Evolutionary conservation across 345 rosid genomes (phyloP).

Genomic region (Kandelia obovata): DNA sequence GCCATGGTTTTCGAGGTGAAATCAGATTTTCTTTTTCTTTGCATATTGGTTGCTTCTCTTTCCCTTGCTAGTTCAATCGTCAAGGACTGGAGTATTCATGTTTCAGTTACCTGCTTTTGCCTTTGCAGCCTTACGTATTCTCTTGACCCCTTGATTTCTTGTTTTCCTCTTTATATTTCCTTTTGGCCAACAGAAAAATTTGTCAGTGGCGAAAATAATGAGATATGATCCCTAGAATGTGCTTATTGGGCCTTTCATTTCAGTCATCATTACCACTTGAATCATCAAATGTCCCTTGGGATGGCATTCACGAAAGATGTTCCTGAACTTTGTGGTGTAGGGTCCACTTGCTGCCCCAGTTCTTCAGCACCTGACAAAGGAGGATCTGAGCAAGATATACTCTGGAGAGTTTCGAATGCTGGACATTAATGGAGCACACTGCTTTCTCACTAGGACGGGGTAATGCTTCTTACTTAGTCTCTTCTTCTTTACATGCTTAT

Average conservation of each 20-base stretch:
- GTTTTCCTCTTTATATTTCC: not conserved
- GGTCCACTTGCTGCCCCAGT: constrained; percentile 94
- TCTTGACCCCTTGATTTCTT: not conserved
- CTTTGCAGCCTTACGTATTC: not conserved
- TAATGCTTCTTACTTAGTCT: constrained; percentile 28
- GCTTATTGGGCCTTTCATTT: no score
- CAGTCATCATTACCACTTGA: no score
- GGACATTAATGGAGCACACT: constrained; percentile 71
- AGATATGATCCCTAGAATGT: not conserved
- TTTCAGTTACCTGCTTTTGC: no score
- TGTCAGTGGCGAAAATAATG: not conserved
- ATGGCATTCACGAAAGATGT: not conserved
- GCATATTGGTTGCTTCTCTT: no score
- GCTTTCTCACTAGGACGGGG: constrained; percentile 98
- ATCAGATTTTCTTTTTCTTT: not conserved
- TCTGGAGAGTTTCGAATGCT: constrained; percentile 82
- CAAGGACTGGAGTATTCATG: no score
- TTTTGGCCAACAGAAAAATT: not conserved
- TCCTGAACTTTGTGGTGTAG: constrained; percentile 33
- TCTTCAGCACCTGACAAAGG: constrained; percentile 87
- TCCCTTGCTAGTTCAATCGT: no score
- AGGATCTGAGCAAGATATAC: constrained; percentile 84
- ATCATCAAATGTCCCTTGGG: not conserved
- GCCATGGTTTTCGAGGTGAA: no score
- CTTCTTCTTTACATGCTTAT: not conserved